Evolutionary conservation across 345 rosid genomes (phyloP).

Genomic region (Mangifera indica): DNA sequence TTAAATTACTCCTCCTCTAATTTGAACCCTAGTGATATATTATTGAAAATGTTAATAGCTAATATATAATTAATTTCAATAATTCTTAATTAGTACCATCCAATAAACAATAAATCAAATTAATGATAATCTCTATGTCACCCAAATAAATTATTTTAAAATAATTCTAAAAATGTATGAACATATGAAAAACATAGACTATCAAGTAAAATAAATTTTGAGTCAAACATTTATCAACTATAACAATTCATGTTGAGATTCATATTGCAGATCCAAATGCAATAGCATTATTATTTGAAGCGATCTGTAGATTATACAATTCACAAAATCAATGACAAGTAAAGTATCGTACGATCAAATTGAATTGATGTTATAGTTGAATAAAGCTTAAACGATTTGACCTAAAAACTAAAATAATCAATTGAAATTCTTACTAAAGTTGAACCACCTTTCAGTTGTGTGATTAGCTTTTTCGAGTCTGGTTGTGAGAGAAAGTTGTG

Average conservation of each 20-base stretch:
- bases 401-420: neutral
- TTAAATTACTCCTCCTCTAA: neutral
- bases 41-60: neutral
- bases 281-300: neutral
- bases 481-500: neutral
- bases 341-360: neutral
- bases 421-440: slow-evolving; percentile 6
- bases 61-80: neutral
- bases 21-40: neutral
- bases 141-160: no score
- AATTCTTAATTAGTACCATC: neutral
- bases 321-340: neutral
- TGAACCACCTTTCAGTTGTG: neutral
- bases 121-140: no score
- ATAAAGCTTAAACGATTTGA: neutral
- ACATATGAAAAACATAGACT: neutral
- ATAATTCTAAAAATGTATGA: no score
- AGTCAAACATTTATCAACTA: neutral
- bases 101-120: neutral
- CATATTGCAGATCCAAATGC: neutral
- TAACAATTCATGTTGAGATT: neutral
- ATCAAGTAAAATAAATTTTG: neutral
- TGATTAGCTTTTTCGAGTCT: neutral
- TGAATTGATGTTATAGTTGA: neutral
- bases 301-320: neutral